Conservation (phyloP, 164 flowering plant species). For the Magnolia officinalis region DNA sequence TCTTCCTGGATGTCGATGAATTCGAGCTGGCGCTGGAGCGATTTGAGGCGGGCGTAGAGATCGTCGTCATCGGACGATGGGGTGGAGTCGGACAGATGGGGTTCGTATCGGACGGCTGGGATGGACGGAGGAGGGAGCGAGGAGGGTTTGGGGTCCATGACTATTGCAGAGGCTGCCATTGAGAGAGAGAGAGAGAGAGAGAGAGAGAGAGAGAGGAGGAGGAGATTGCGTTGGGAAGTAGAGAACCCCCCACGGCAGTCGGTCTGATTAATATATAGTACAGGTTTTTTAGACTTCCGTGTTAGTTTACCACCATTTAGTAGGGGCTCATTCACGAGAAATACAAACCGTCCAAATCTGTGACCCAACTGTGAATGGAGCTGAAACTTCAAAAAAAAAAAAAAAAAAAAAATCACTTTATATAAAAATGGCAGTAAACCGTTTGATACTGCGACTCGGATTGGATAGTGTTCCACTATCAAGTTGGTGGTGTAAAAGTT, state of each 20-base stretch:
- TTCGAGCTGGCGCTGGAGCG: slow-evolving; percentile 80
- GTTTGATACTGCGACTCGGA: too few relatives aligned
- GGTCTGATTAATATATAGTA: background rate
- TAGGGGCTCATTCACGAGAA: too few relatives aligned
- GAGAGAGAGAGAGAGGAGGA: background rate
- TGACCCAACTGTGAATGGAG: too few relatives aligned
- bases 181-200: background rate
- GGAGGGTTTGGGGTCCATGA: slow-evolving; percentile 40
- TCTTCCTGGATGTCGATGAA: slow-evolving; percentile 93
- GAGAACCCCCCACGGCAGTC: background rate
- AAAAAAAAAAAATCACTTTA: too few relatives aligned
- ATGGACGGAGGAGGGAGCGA: slow-evolving; percentile 28
- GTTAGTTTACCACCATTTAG: too few relatives aligned
- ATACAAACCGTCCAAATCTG: too few relatives aligned
- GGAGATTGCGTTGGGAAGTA: background rate
- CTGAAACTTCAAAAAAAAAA: too few relatives aligned
- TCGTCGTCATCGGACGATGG: slow-evolving; percentile 58
- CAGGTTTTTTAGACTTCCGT: too few relatives aligned
- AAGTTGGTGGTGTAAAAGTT: too few relatives aligned
- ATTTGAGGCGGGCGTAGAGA: slow-evolving; percentile 68
- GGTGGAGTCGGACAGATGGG: slow-evolving; percentile 12
- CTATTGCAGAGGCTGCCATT: slow-evolving; percentile 40
- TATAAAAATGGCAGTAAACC: too few relatives aligned
- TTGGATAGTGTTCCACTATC: too few relatives aligned
- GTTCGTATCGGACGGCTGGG: slow-evolving; percentile 24